A percentile compares a stretch with the other conserved stretches of the same genome.
Conservation (phyloP, 805 yeast genomes). For the Gaillardinia entomophila region DNA sequence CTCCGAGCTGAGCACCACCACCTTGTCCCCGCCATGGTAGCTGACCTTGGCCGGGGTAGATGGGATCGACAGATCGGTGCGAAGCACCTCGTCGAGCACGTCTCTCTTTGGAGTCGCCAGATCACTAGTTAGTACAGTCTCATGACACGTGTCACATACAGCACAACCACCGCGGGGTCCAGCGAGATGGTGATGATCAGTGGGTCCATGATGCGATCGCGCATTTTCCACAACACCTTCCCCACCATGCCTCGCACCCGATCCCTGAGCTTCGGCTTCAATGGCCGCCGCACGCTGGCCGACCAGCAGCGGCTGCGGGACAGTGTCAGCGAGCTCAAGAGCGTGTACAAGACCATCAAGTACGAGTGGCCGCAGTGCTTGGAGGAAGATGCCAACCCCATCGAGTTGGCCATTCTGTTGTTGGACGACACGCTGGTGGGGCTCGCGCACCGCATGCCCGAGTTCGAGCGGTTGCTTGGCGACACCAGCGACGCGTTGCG, state of each 20-base stretch:
- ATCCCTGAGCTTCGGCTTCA: conserved; percentile 1
- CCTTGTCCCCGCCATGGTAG: too few relatives aligned
- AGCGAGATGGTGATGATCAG: background rate
- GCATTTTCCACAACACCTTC: background rate
- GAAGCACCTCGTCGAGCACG: too few relatives aligned
- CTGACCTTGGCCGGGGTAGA: too few relatives aligned
- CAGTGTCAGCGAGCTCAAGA: conserved; percentile 27
- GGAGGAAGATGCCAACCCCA: conserved; percentile 55
- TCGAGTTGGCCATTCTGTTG: conserved; percentile 77
- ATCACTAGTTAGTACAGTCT: background rate
- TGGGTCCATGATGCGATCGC: background rate
- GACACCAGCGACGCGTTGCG: conserved; percentile 55
- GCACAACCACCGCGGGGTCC: background rate
- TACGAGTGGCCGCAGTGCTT: conserved; percentile 42
- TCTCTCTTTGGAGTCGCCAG: too few relatives aligned
- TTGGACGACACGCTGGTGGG: conserved; percentile 91
- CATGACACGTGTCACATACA: background rate
- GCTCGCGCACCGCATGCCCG: conserved; percentile 63
- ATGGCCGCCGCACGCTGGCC: background rate
- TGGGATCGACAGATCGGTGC: too few relatives aligned
- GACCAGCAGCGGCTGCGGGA: background rate
- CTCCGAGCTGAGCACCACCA: too few relatives aligned
- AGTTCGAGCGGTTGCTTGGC: conserved; percentile 57
- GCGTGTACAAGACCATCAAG: conserved; percentile 27
- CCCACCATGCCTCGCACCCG: background rate